These are phyloP conservation scores for Eucalyptus tenuipes DNA, from an alignment of 345 rosid genomes.

Conservation along the genomic window DNA sequence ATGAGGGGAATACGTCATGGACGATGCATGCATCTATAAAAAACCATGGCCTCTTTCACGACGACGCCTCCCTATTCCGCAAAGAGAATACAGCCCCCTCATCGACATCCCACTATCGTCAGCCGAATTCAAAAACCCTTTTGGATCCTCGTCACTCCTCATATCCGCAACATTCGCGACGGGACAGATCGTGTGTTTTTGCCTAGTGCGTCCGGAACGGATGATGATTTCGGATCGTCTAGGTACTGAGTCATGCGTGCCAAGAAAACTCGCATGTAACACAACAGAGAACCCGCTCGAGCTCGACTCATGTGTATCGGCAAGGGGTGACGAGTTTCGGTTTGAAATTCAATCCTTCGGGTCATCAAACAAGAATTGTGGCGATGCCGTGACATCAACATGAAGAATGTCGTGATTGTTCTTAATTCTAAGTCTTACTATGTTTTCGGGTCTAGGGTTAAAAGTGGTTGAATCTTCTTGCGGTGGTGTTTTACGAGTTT, in stretches of 20 bases:
- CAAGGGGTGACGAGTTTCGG: not conserved
- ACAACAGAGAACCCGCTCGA: not conserved
- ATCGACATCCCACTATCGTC: not conserved
- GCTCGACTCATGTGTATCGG: not conserved
- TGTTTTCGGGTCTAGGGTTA: not conserved
- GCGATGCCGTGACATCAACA: not conserved
- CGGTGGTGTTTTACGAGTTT: not conserved
- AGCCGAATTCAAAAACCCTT: not conserved
- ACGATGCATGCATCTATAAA: not conserved
- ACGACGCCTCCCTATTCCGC: not conserved
- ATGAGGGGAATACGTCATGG: not conserved
- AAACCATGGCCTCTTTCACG: not conserved
- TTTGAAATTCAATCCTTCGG: not conserved
- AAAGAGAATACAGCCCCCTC: not conserved
- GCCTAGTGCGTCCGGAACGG: not conserved
- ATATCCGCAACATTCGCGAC: not conserved
- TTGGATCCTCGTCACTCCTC: not conserved
- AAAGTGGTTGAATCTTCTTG: not conserved
- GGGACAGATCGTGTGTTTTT: not conserved
- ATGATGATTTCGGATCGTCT: not conserved
- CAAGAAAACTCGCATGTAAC: not conserved
- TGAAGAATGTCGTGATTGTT: not conserved
- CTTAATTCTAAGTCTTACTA: not conserved
- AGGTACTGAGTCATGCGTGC: not conserved
- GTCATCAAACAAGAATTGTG: not conserved